Evolutionary conservation across 176 grass and related monocot species (phyloP).

Genomic region (Ampelocalamus luodianensis): DNA sequence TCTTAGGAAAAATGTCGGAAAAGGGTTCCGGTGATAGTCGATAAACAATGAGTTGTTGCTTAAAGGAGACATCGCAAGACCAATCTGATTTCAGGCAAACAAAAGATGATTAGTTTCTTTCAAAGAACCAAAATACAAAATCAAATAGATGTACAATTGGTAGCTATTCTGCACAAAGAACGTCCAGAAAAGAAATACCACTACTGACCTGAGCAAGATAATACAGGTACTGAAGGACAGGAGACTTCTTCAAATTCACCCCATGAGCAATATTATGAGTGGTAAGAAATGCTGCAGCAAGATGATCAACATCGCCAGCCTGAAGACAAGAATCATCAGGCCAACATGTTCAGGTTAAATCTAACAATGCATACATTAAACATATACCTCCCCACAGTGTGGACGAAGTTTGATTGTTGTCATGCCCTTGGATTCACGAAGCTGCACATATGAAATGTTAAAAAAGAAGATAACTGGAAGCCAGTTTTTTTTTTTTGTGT

Average conservation of each 20-base stretch:
- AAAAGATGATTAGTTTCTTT: conserved; percentile 29
- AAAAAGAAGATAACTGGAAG: conserved; percentile 16
- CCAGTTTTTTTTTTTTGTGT: not conserved
- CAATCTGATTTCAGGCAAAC: conserved; percentile 70
- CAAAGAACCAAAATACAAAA: conserved; percentile 19
- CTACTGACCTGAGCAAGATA: conserved; percentile 89
- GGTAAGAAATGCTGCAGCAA: conserved; percentile 89
- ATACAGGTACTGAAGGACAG: conserved; percentile 91
- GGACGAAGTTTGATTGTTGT: conserved; percentile 92
- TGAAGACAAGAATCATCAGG: conserved; percentile 52
- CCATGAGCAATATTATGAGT: conserved; percentile 89
- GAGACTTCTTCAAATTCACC: conserved; percentile 88
- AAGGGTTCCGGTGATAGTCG: conserved; percentile 94
- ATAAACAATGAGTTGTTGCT: conserved; percentile 97
- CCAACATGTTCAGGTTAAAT: conserved; percentile 24
- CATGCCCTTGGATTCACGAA: conserved; percentile 92
- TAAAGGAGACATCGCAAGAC: conserved; percentile 95
- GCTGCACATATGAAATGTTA: conserved; percentile 52
- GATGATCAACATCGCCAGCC: conserved; percentile 92
- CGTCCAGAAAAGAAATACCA: conserved; percentile 16
- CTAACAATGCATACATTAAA: not conserved
- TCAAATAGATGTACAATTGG: not conserved
- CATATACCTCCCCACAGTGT: conserved; percentile 85
- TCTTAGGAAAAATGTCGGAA: conserved; percentile 81
- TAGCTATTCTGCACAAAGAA: not conserved